Evolutionary conservation across 2,329 filamentous ascomycete species (phyloP), one percentile per base, ranked within the genome.

Genomic region (Chrysoporthe austroafricana): DNA sequence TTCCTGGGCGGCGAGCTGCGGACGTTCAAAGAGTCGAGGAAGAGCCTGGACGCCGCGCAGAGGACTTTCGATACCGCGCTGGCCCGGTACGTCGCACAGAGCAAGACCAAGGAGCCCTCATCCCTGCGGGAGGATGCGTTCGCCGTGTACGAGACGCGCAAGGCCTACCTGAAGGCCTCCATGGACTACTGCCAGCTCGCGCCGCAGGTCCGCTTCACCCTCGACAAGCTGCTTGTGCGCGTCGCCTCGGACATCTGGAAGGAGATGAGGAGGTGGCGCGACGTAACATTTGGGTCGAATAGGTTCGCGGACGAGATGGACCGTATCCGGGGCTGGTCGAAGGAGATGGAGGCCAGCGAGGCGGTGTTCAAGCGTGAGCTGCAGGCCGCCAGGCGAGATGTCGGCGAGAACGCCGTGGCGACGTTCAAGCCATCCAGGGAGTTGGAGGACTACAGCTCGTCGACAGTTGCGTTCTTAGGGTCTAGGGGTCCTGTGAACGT

Each of bases 101-200:
- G 90, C 72, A 98, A 97, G 82, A 90, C 93, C 6, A 99, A 98
- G 79, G 96, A 99, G 78, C 88, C 95, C 0, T 97, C 94, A 0
- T 88, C 94, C 1, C 83, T 99, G 66, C 87, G 96, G 69, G 96
- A 99, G 78, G 96, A 99, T 79, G 96, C 96, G 0, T 99, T 99
- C 75, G 90, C 96, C 76, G 88, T 98, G 48, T 96, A 97, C 76
- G 96, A 98, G 82, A 92, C 93, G 34, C 88, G 95, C 68, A 96
- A 96, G 75, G 88, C 90, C 43, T 99, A 99, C 77, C 84, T 98
- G 56, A 95, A 94, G 76, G 91, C 94, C 1, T 94, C 93, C 16
- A 90, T 99, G 87, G 96, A 99, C 78, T 98, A 94, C 77, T 97
- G 93, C 74, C 88, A 96, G 72, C 86, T 93, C 72, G 93, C 92